Base-by-base conservation (phyloP, 371 early-diverging fungal species). In the Umbelopsis sp. region DNA sequence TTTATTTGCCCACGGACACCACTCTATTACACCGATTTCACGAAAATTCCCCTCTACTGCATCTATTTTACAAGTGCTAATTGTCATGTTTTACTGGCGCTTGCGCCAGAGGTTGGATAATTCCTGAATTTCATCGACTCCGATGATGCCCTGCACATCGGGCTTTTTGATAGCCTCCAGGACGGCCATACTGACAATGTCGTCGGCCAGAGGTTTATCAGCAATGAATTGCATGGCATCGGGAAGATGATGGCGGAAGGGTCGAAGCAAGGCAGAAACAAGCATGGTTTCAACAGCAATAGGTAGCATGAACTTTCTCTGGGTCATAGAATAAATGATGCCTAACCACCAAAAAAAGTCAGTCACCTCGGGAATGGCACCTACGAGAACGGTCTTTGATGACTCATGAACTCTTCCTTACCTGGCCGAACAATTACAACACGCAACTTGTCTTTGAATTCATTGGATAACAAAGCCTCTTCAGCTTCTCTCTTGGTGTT, bases 341-440 rank as follows among this genome's bases (percentile, higher is more conserved):
- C 74, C 77, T 76, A 64, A 7, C 7, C 1, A 41, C 41, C 11
- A 65, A 45, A 41, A 45, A 63, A 18, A 9, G 20, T 32, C 7
- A 62, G 44, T 22, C 22, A 22, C 22, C 0, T 22, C 22, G 22
- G 22, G 22, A 18, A 41, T 4, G 10, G 38, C 38, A 38, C 7
- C 44, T 25, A 12, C 5, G 20, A 14, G 46, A 16, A 48, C n/a
- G 51, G 57, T 12, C 29, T 16, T 69, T 29, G 8, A 14, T 20
- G 37, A n/a, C 32, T 5, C 29, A 20, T 45, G 12, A 1, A 5
- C 11, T 51, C 20, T 45, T 14, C 44, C 29, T 65, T 66, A 71
- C 77, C 74, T 71, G 77, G 77, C 24, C 74, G 63, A n/a, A 76
- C 44, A 12, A 76, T 63, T 6, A 76, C 74, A 0, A 76, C 69